These are phyloP conservation scores for Backusella circina DNA, from an alignment of 192 early-diverging fungal species.

Conservation along the genomic window DNA sequence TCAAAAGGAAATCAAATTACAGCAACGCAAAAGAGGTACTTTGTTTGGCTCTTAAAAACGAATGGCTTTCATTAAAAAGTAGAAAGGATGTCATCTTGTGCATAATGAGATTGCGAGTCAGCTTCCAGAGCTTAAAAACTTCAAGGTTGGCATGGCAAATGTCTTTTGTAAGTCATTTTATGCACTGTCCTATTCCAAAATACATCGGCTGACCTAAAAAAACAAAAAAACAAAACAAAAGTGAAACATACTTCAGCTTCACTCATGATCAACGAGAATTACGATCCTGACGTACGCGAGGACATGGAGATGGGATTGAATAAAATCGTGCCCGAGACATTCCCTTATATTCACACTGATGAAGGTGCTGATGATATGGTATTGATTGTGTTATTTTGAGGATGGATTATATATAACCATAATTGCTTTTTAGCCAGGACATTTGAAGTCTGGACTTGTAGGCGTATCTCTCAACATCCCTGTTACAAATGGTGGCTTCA, in stretches of 20 bases:
- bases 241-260: constrained; percentile 92
- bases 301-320: constrained; percentile 90
- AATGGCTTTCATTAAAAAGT: neutral
- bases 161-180: constrained; percentile 60
- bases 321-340: constrained; percentile 75
- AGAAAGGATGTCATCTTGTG: constrained; percentile 73
- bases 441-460: constrained; percentile 80
- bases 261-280: constrained; percentile 86
- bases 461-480: constrained; percentile 87
- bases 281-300: constrained; percentile 63
- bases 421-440: constrained; percentile 57
- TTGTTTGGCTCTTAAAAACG: neutral
- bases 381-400: neutral
- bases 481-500: constrained; percentile 72
- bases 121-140: constrained; percentile 61
- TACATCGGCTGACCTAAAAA: neutral
- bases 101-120: constrained; percentile 63
- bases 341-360: constrained; percentile 76
- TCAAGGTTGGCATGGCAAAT: constrained; percentile 79
- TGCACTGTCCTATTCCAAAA: neutral
- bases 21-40: constrained; percentile 43
- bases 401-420: neutral
- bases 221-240: constrained; percentile 8
- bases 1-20: constrained; percentile 60
- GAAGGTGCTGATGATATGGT: constrained; percentile 91